Conservation (phyloP, 164 flowering plant species). For the Annona cherimola region DNA sequence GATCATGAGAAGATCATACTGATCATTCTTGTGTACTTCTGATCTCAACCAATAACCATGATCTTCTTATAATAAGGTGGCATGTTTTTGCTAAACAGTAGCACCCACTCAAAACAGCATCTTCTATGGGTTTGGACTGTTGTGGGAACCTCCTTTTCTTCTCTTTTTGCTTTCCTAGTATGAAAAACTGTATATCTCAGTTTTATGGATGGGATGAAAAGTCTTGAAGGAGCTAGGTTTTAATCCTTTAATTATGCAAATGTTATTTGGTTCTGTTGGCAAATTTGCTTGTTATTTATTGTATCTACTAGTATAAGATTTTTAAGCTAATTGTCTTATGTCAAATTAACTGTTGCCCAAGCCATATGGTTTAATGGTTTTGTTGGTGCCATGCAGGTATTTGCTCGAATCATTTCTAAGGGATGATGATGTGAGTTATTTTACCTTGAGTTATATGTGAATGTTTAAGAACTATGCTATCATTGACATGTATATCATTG, state of each 20-base stretch:
- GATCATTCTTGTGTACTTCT: no score
- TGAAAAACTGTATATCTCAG: neutral
- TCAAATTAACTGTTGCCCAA: no score
- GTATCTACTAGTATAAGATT: neutral
- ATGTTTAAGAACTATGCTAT: neutral
- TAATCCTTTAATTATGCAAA: no score
- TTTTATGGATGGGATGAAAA: no score
- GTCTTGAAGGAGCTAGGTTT: no score
- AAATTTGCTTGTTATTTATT: neutral
- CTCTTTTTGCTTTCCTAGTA: neutral
- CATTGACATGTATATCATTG: neutral
- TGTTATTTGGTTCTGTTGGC: neutral
- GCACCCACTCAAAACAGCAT: no score
- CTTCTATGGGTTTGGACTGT: no score
- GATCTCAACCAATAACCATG: no score
- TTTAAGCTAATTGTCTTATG: neutral
- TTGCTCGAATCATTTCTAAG: constrained; percentile 56
- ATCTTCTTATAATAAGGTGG: neutral
- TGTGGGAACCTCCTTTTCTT: no score
- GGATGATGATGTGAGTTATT: constrained; percentile 71
- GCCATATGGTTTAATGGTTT: neutral
- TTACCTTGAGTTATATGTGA: neutral
- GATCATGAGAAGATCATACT: no score
- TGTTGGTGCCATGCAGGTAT: constrained; percentile 22
- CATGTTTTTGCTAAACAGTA: neutral